Evolutionary conservation across 225 moss, liverwort and hornwort genomes (phyloP).

Genomic region (Ulota crispa): DNA sequence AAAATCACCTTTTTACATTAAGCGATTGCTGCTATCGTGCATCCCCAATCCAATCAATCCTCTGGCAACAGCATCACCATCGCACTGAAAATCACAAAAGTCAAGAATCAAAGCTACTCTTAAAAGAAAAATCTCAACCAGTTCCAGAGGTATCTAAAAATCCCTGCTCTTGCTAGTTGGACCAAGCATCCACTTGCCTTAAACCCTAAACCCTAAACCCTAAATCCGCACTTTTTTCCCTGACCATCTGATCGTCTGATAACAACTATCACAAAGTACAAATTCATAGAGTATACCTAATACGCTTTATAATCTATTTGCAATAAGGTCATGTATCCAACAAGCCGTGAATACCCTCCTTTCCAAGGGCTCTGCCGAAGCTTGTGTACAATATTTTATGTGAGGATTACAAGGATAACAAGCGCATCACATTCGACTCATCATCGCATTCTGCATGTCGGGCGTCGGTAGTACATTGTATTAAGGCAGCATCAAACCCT

Average conservation of each 20-base stretch:
- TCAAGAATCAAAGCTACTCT: not conserved
- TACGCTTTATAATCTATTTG: not conserved
- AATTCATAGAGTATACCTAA: not conserved
- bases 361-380: not conserved
- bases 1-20: not conserved
- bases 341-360: not conserved
- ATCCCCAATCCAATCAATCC: not conserved
- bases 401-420: not conserved
- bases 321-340: not conserved
- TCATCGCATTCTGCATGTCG: not conserved
- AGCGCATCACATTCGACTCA: not conserved
- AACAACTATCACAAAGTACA: not conserved
- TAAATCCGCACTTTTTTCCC: not conserved
- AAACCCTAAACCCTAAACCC: conserved; percentile 13
- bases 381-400: not conserved
- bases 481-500: not conserved
- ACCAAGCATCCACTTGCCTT: not conserved
- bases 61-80: conserved; percentile 1
- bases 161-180: not conserved
- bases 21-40: not conserved
- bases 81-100: not conserved
- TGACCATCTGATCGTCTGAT: not conserved
- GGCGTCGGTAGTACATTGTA: not conserved
- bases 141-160: not conserved
- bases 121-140: not conserved